These are phyloP conservation scores for Rauvolfia tetraphylla DNA, from an alignment of 257 asterid genomes.

Conservation along the genomic window DNA sequence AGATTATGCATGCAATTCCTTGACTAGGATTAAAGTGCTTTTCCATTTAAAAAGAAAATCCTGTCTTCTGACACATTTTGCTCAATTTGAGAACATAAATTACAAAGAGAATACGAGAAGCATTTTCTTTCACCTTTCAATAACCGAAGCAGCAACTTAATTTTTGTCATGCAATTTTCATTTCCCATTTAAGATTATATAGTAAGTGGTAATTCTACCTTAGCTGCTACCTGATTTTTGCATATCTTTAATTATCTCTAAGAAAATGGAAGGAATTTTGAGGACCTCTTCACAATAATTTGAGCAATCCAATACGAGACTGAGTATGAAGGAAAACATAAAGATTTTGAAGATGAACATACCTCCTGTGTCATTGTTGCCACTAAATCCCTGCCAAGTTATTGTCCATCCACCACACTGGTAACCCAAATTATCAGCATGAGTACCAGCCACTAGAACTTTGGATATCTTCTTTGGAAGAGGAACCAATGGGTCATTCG, in stretches of 20 bases:
- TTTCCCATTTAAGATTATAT: not conserved
- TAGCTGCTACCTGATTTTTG: not conserved
- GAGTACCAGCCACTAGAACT: conserved; percentile 76
- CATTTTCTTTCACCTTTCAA: not conserved
- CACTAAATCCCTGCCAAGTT: conserved; percentile 77
- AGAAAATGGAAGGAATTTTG: not conserved
- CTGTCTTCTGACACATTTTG: not conserved
- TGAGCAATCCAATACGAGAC: not conserved
- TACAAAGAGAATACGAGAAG: not conserved
- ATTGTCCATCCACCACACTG: conserved; percentile 97
- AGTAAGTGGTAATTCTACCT: not conserved
- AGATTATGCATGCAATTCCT: not conserved
- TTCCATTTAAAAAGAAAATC: not conserved
- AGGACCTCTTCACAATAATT: not conserved
- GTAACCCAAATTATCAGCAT: conserved; percentile 86
- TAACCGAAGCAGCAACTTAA: not conserved
- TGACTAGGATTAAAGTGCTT: not conserved
- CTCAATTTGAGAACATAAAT: not conserved
- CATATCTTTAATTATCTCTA: not conserved
- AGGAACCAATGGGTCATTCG: conserved; percentile 54
- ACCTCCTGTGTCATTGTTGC: conserved; percentile 66
- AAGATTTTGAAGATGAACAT: conserved; percentile 14
- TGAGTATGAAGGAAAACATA: not conserved
- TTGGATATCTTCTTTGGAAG: conserved; percentile 63
- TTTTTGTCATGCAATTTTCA: not conserved